Conservation (phyloP, 176 grass and related monocot species). For the Saccharum officinarum region DNA sequence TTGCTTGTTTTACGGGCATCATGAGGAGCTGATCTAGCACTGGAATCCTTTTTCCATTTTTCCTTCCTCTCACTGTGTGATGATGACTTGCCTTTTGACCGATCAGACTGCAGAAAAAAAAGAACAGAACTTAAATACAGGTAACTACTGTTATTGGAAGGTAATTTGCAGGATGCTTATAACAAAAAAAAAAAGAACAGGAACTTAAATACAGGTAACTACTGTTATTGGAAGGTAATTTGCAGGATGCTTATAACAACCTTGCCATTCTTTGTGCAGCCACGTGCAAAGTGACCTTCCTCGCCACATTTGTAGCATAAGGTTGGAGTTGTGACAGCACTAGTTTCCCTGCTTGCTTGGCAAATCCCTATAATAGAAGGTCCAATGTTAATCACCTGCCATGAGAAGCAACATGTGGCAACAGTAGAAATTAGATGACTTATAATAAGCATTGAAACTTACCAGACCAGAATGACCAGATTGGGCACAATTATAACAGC, state of each 20-base stretch:
- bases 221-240: background rate
- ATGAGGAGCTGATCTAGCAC: constrained; percentile 65
- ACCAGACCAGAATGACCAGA: constrained; percentile 82
- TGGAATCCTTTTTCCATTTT: constrained; percentile 44
- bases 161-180: too few species aligned
- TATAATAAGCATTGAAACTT: constrained; percentile 38
- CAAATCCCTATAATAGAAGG: constrained; percentile 76
- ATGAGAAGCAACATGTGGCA: constrained; percentile 28
- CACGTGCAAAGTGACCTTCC: constrained; percentile 82
- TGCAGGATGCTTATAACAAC: constrained; percentile 39
- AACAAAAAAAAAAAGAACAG: background rate
- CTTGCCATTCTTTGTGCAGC: constrained; percentile 67
- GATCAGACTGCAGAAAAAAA: constrained; percentile 47
- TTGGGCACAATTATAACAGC: constrained; percentile 94
- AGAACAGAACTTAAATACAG: too few species aligned
- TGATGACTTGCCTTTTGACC: constrained; percentile 41
- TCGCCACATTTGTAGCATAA: constrained; percentile 67
- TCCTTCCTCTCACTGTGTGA: constrained; percentile 42
- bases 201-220: background rate
- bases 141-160: too few species aligned
- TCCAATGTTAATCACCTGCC: constrained; percentile 20
- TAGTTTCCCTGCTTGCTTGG: constrained; percentile 66
- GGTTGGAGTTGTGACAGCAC: constrained; percentile 32
- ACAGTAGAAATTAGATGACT: background rate
- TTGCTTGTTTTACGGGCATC: constrained; percentile 42